These are phyloP conservation scores for Halenospora varia DNA, from an alignment of 495 filamentous ascomycete genomes.

Conservation along the genomic window DNA sequence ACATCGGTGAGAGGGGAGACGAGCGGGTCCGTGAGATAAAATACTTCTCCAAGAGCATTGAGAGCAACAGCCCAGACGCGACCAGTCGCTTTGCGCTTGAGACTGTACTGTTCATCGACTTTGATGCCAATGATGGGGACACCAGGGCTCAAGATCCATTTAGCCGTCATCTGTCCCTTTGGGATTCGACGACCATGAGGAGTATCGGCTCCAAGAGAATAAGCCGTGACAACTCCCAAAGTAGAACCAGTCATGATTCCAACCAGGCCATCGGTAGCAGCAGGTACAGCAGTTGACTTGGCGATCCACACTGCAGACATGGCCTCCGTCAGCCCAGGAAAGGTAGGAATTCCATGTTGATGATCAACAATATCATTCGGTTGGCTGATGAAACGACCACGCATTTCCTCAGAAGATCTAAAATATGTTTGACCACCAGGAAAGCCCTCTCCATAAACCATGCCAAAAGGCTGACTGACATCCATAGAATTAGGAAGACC, in stretches of 20 bases:
- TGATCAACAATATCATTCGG: constrained; percentile 42
- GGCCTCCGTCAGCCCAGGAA: constrained; percentile 55
- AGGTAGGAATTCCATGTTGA: constrained; percentile 66
- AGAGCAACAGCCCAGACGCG: constrained; percentile 83
- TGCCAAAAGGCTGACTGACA: constrained; percentile 77
- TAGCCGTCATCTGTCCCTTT: constrained; percentile 73
- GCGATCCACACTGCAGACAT: constrained; percentile 87
- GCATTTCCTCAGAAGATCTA: constrained; percentile 67
- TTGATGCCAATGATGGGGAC: constrained; percentile 85
- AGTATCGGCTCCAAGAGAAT: constrained; percentile 68
- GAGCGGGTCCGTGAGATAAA: constrained; percentile 71
- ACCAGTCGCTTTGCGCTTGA: constrained; percentile 58
- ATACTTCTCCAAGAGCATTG: constrained; percentile 91
- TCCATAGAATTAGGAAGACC: constrained; percentile 83
- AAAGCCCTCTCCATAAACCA: constrained; percentile 79
- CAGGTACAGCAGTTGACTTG: constrained; percentile 67
- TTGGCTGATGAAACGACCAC: constrained; percentile 67
- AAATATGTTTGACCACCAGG: constrained; percentile 77
- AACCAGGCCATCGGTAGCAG: constrained; percentile 69
- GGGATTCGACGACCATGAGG: constrained; percentile 60
- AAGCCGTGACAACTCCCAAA: constrained; percentile 78
- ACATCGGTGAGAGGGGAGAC: constrained; percentile 31
- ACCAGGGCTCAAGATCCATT: constrained; percentile 86
- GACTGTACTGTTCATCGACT: constrained; percentile 76
- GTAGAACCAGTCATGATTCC: constrained; percentile 85